A percentile compares a stretch with the other conserved stretches of the same genome.
Evolutionary conservation across 805 yeast species (phyloP).

Genomic region (Saturnispora sanitii): DNA sequence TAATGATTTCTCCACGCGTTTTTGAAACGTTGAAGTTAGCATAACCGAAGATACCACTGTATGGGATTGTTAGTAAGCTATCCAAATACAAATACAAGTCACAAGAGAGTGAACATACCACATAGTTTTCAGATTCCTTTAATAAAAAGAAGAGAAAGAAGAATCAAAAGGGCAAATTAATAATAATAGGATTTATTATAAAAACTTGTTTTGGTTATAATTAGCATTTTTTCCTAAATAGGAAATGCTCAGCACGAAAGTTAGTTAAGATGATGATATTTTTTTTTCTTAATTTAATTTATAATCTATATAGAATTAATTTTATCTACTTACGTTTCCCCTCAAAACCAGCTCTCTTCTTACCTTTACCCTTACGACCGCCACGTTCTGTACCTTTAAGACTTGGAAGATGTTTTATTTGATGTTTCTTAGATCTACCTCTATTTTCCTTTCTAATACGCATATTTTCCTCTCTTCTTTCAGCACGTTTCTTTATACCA

Average conservation of each 20-base stretch:
- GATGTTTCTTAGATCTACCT: constrained; percentile 69
- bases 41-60: constrained; percentile 94
- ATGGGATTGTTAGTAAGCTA: not conserved
- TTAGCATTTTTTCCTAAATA: not conserved
- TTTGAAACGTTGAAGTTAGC: constrained; percentile 90
- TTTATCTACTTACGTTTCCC: constrained; percentile 33
- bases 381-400: constrained; percentile 35
- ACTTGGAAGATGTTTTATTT: constrained; percentile 54
- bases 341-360: constrained; percentile 71
- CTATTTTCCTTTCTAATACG: constrained; percentile 77
- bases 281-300: not conserved
- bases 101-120: constrained; percentile 1
- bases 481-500: constrained; percentile 61
- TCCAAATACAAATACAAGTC: too few species aligned
- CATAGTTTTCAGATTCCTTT: not conserved
- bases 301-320: not conserved
- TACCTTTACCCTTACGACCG: constrained; percentile 23
- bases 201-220: too few species aligned
- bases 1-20: constrained; percentile 85
- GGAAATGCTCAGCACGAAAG: not conserved
- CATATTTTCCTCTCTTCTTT: constrained; percentile 88
- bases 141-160: not conserved
- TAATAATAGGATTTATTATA: too few species aligned
- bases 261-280: not conserved
- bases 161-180: not conserved